Percentiles rank a stretch among this genome's conserved stretches.
These are phyloP conservation scores for Verticillium tricorpus DNA, from an alignment of 2,329 filamentous ascomycete genomes.

Conservation along the genomic window DNA sequence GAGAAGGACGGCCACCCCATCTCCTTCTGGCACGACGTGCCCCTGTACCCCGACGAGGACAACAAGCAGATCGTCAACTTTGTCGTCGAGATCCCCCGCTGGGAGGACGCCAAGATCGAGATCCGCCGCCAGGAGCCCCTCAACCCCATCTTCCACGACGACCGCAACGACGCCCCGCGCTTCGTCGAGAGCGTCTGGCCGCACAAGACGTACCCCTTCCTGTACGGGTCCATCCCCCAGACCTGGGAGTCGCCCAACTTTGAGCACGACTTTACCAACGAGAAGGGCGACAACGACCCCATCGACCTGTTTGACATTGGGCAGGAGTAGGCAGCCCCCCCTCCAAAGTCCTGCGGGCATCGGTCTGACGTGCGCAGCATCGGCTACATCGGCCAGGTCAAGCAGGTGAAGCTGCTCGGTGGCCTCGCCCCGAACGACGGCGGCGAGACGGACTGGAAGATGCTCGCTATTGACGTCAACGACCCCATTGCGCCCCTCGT, in stretches of 20 bases:
- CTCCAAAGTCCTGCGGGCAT: too few species aligned
- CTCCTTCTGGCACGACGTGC: slow-evolving; percentile 38
- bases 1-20: slow-evolving; percentile 33
- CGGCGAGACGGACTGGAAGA: slow-evolving; percentile 33
- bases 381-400: slow-evolving; percentile 31
- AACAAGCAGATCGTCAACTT: slow-evolving; percentile 31
- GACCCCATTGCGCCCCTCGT: slow-evolving; percentile 31
- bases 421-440: slow-evolving; percentile 33
- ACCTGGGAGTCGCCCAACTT: slow-evolving; percentile 39
- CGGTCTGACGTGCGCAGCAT: slow-evolving; percentile 10
- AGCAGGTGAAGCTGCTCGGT: slow-evolving; percentile 36
- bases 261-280: slow-evolving; percentile 31
- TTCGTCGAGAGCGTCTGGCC: slow-evolving; percentile 38
- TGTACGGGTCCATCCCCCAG: slow-evolving; percentile 38
- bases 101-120: slow-evolving; percentile 36
- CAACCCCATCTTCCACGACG: slow-evolving; percentile 38
- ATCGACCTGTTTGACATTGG: slow-evolving; percentile 36
- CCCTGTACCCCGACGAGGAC: slow-evolving; percentile 28
- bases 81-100: slow-evolving; percentile 36
- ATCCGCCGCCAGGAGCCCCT: slow-evolving; percentile 32
- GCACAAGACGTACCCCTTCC: slow-evolving; percentile 37
- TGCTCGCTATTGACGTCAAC: slow-evolving; percentile 31
- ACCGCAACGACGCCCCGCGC: slow-evolving; percentile 27
- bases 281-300: slow-evolving; percentile 35
- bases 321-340: slow-evolving; percentile 19